Base-by-base conservation (phyloP, 2,329 filamentous ascomycete genomes). In the Exophiala dermatitidis region DNA sequence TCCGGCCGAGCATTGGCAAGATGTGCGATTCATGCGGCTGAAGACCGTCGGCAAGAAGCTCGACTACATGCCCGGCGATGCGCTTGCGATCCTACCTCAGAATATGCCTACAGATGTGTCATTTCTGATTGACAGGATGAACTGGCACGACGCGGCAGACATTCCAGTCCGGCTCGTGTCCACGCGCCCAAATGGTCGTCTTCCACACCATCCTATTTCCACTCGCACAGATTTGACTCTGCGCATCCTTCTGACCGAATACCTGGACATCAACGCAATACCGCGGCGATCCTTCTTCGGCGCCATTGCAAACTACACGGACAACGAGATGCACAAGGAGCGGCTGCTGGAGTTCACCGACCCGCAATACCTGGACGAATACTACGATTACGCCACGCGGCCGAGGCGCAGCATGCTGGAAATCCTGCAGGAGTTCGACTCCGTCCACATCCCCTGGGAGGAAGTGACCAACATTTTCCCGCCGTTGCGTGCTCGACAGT, bases 341-440 rank as follows among this genome's bases (percentile, higher is more conserved):
- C 82, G 91, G 1, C 79, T 98, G 0, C 70, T 85, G 5, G 93
- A 98, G 66, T 93, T 98, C 63, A 84, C 83, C 1, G 80, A 86
- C 63, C 82, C 88, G 0, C 79, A 86, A 43, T 88, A 85, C 63
- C 81, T 91, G 4, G 90, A 97, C 62, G 93, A 98, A 63, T 84
- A 95, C 52, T 97, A 88, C 72, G 91, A 98, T 71, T 98, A 98
- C 67, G 93, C 93, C 1, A 90, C 90, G 0, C 83, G 93, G 5
- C 88, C 91, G 0, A 84, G 90, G 33, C 84, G 93, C 33, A 94
- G 87, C 54, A 95, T 97, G 53, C 74, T 98, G 4, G 93, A 98
- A 70, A 85, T 95, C 2, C 78, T 98, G 30, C 84, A 91, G 52
- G 93, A 98, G 63, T 98, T 98, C 63, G 80, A 86, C 40, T 85